Evolutionary conservation across 208 protist genomes (phyloP).

Genomic region (Crithidia thermophila): DNA sequence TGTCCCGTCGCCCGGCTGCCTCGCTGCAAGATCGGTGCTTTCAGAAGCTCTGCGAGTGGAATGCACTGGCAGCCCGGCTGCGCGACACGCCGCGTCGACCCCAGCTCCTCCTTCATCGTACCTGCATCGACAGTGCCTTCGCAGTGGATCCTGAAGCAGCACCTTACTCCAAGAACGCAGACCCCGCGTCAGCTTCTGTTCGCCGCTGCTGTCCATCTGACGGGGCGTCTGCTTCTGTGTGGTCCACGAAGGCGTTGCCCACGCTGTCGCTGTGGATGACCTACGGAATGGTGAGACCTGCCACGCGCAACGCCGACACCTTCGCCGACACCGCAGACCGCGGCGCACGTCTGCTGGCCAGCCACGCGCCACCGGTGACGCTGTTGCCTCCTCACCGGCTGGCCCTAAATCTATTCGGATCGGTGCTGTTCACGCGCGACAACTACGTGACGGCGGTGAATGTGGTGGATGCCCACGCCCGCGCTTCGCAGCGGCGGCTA

Average conservation of each 20-base stretch:
- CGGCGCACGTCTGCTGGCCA: constrained; percentile 21
- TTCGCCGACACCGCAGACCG: constrained; percentile 35
- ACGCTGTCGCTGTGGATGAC: constrained; percentile 13
- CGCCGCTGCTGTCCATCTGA: too few species aligned
- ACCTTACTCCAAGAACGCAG: too few species aligned
- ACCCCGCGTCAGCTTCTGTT: too few species aligned
- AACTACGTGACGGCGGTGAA: constrained; percentile 58
- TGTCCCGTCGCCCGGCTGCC: not conserved
- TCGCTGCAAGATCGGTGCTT: constrained; percentile 37
- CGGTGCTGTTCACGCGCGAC: constrained; percentile 39
- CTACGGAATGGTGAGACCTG: constrained; percentile 59
- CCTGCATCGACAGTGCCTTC: not conserved
- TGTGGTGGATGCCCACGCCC: constrained; percentile 32
- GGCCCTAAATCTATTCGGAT: constrained; percentile 32
- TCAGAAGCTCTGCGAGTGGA: constrained; percentile 44
- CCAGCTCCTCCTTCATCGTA: constrained; percentile 33
- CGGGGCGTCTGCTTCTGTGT: too few species aligned
- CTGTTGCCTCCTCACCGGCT: constrained; percentile 22
- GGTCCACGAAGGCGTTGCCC: not conserved
- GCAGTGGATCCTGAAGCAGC: too few species aligned
- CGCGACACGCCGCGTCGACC: constrained; percentile 47
- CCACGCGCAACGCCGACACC: constrained; percentile 36
- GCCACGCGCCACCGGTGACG: constrained; percentile 20
- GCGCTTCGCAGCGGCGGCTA: not conserved
- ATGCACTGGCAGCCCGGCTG: constrained; percentile 40